Base-by-base conservation (phyloP, 2,329 filamentous ascomycete genomes). In the Colletotrichum sojae region DNA sequence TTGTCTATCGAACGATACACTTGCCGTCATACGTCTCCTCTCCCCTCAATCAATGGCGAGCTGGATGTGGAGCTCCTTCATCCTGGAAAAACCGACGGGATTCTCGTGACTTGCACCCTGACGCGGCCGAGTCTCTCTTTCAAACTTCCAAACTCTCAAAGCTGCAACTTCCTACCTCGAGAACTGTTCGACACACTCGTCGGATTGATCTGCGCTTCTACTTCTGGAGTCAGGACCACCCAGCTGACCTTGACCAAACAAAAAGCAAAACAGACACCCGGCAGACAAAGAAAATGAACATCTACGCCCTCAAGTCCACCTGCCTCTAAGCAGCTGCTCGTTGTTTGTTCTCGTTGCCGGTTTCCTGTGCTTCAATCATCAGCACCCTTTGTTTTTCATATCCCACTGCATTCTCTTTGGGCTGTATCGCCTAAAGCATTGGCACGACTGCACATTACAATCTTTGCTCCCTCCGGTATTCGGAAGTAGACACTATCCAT, bases 401-500 rank as follows among this genome's bases (percentile, higher is more conserved):
- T 46, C 25, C 4, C 31, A 43, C 27, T 20, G 45, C 56, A 53
- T 22, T 56, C 36, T 9, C 40, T 56, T 15, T 25, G 45, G 13
- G 25, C 40, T 52, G 10, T 52, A 67, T 49, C 54, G 45, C 12
- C 52, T 63, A 57, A 20, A 45, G 15, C n/a, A 58, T 31, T 48
- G 12, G 18, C 20, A 46, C 40, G 3, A 36, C 45, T 18, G 36
- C 57, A 62, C 56, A 67, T 62, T 67, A 67, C 62, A 61, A 18
- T 51, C 66, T 40, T 51, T 63, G 48, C 55, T 51, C 27, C 36
- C 51, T 25, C 45, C 57, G 63, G 58, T 68, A 59, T 22, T 51
- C 52, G 18, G 18, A 57, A 58, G 31, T 58, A 58, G 67, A 49
- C 75, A 81, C 71, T 54, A 90, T 90, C 16, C 74, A 81, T 69